Evolutionary conservation across 345 rosid species (phyloP), one percentile per base, ranked within the genome.

Genomic region (Schrenkiella parvula): DNA sequence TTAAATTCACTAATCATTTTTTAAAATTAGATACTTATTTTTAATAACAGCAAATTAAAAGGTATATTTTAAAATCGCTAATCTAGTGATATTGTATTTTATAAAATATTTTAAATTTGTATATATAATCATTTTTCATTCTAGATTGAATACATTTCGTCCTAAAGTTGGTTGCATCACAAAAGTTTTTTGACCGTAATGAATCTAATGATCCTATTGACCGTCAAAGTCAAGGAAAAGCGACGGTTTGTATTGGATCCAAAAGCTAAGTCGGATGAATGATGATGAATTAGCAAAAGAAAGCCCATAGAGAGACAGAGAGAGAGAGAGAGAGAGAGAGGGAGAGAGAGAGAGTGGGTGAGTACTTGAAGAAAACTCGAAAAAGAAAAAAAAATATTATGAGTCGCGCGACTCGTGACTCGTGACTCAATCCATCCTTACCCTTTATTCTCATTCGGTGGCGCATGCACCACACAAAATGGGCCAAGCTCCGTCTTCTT

Each of bases 401-500:
- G 64, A 26, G 41, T 64, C 68, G 37, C 28, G 29, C 18, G n/a
- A 29, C 43, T 69, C 37, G 66, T 38, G 70, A 51, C 48, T 66
- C 39, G 43, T 3, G 68, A 70, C 75, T 60, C 68, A 39, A 44
- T 23, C 11, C 4, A 37, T 17, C 52, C 66, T 65, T 32, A 41
- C 22, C 46, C 38, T 6, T 1, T 32, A 31, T 13, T 25, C 58
- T 37, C 38, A 10, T 8, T 38, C 60, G 39, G 62, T 66, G 62
- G 17, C 72, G 62, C 71, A 13, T 66, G 48, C 28, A 62, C 62
- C 63, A 61, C 66, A 25, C 42, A 56, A 35, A 35, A 87, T 85
- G 92, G 89, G 92, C n/a, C 89, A 87, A 50, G 44, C 88, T n/a
- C 28, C 81, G 5, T 85, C 92, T 39, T 58, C 81, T 28, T 34